These are phyloP conservation scores for Conringia planisiliqua DNA, from an alignment of 345 rosid genomes.

Conservation along the genomic window DNA sequence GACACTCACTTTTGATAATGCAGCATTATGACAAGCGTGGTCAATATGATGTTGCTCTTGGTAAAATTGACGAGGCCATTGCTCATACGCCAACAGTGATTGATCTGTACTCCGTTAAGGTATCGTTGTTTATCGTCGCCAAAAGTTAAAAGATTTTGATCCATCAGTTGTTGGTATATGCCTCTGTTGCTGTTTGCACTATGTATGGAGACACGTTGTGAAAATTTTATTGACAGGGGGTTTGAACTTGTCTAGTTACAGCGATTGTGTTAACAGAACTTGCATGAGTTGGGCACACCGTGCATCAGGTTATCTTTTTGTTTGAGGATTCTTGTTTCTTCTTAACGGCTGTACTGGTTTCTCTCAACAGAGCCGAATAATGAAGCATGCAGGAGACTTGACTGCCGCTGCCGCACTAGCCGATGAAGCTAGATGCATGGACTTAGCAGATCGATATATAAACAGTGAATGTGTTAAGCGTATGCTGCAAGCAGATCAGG, in stretches of 20 bases:
- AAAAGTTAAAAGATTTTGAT: neutral
- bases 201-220: neutral
- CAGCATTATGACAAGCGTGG: constrained; percentile 99
- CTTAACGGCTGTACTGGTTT: constrained; percentile 20
- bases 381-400: constrained; percentile 98
- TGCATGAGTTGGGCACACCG: constrained; percentile 7
- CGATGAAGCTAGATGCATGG: constrained; percentile 99
- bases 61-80: constrained; percentile 88
- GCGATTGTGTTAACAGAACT: neutral
- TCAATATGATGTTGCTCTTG: constrained; percentile 68
- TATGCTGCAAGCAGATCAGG: constrained; percentile 99
- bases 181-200: neutral
- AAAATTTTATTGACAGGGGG: neutral
- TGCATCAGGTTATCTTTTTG: neutral
- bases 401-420: constrained; percentile 90
- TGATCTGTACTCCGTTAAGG: constrained; percentile 94
- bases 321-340: constrained; percentile 4
- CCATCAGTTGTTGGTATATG: neutral
- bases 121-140: constrained; percentile 31
- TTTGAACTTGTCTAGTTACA: constrained; percentile 2
- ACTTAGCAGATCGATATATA: constrained; percentile 90
- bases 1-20: constrained; percentile 21
- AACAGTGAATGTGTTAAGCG: constrained; percentile 98
- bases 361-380: constrained; percentile 74
- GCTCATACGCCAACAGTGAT: constrained; percentile 96